Evolutionary conservation across 2,329 filamentous ascomycete genomes (phyloP), one percentile per base, ranked within the genome.

Genomic region (Microcyclosporella mali): DNA sequence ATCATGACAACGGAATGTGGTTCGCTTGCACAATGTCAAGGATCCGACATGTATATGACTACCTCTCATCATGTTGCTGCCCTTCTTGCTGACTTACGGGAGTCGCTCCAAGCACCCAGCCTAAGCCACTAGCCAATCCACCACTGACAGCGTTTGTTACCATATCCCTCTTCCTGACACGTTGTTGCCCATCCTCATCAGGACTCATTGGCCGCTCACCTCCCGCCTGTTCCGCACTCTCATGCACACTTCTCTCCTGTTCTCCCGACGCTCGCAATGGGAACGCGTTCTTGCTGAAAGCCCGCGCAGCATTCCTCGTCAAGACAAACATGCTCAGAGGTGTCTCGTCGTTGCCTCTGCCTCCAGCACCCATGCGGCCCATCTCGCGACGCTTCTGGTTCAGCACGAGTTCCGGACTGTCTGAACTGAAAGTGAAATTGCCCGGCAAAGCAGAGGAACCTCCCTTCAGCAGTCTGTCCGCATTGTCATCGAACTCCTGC

Each of bases 121-220:
- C 79, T 55, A 83, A 67, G 8, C 79, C 79, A 58, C 71, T 78
- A 6, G 76, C 77, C 56, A 82, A 60, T 6, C 77, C 77, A 2
- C 77, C 78, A 10, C 75, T 80, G 4, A 81, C 79, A 61, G 78
- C 78, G 63, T 72, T 81, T 45, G 78, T 78, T 36, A 82, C 77
- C 65, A 81, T 82, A 60, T 90, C 86, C 53, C 86, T 74, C 69
- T 82, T 89, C 55, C 85, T 75, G 29, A 77, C 70, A 43, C 71
- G 66, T 45, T 71, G 63, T 21, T 66, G 64, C 2, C 45, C 56
- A 25, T 46, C 58, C 46, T 21, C 52, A 8, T 56, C 50, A 31
- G 59, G 49, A 36, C 41, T 52, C 43, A 43, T 50, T 9, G 29
- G 17, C 40, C 51, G 16, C 33, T 49, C 45, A 32, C 47, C 46